Conservation (phyloP, 2,329 filamentous ascomycete genomes). For the Lizonia empirigonia region DNA sequence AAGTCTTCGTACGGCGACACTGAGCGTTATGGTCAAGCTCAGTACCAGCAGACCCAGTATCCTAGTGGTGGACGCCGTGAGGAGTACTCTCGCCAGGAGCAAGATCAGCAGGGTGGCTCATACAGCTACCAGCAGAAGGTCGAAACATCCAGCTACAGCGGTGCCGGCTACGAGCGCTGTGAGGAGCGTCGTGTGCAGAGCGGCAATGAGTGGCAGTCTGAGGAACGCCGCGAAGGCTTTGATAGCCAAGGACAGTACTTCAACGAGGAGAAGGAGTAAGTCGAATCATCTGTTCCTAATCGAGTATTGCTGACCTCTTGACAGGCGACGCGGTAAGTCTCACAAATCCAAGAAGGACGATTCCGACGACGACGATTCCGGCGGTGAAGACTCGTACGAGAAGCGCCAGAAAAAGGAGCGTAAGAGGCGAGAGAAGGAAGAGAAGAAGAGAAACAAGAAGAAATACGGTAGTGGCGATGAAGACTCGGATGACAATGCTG, state of each 20-base stretch:
- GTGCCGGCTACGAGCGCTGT: constrained; percentile 63
- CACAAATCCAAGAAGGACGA: constrained; percentile 47
- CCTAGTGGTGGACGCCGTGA: constrained; percentile 62
- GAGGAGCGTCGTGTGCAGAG: constrained; percentile 61
- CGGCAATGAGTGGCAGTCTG: constrained; percentile 48
- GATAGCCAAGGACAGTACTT: constrained; percentile 49
- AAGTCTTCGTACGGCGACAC: constrained; percentile 42
- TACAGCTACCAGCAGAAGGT: constrained; percentile 65
- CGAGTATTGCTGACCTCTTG: constrained; percentile 16
- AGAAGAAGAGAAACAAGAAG: constrained; percentile 48
- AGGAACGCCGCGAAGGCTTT: constrained; percentile 46
- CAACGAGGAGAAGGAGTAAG: constrained; percentile 50
- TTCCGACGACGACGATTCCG: constrained; percentile 46
- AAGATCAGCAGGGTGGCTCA: constrained; percentile 54
- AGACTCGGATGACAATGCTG: constrained; percentile 32
- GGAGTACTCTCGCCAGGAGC: constrained; percentile 66
- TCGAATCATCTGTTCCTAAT: not conserved
- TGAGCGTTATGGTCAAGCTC: constrained; percentile 64
- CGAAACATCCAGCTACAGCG: constrained; percentile 56
- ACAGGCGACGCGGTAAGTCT: constrained; percentile 44
- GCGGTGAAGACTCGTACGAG: constrained; percentile 36
- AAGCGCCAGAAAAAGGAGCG: constrained; percentile 20
- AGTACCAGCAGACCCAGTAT: constrained; percentile 65
- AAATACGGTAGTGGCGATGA: constrained; percentile 43
- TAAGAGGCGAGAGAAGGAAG: constrained; percentile 36